Base-by-base conservation (phyloP, 257 asterid genomes). In the Schizonepeta tenuifolia region DNA sequence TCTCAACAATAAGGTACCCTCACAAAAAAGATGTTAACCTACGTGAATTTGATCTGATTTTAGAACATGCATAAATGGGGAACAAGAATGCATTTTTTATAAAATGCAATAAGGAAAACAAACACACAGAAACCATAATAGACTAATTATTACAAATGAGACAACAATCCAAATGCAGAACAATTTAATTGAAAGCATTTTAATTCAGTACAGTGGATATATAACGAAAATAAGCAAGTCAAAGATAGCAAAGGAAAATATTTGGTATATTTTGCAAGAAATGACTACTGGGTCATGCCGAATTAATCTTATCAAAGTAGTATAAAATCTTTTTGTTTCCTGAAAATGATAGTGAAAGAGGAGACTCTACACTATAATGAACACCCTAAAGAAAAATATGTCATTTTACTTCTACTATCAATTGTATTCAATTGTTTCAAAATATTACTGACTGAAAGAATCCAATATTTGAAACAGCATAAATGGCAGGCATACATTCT, bases 321-420 rank as follows among this genome's bases (percentile, higher is more conserved):
- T 69, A 21, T 22, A 36, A 70, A 4, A 70, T 60, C 51, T 56
- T 56, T 24, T 13, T 13, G 24, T 2, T n/a, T 3, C 26, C 28
- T 22, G 65, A 57, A 26, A 38, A 59, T 62, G 22, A 13, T 6
- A 21, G 7, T 43, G 35, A 40, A 43, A 58, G 40, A 70, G 56
- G 56, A 58, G 35, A 65, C 46, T 70, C 35, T 53, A 69, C 15
- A 9, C 67, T 58, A 28, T 24, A 31, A 49, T 20, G 15, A 47
- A 47, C 43, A 66, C 56, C 36, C 18, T 66, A 47, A 66, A 33
- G 24, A 60, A 60, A 59, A 50, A 41, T n/a, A 65, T 60, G 10
- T 57, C 38, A 13, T 31, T 59, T 53, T 67, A 71, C 57, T 65
- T 62, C 59, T 50, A 49, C 22, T 40, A 69, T 55, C 55, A 46